Evolutionary conservation across 2,329 filamentous ascomycete species (phyloP), one percentile per base, ranked within the genome.

Genomic region (Aspergillus sergii): DNA sequence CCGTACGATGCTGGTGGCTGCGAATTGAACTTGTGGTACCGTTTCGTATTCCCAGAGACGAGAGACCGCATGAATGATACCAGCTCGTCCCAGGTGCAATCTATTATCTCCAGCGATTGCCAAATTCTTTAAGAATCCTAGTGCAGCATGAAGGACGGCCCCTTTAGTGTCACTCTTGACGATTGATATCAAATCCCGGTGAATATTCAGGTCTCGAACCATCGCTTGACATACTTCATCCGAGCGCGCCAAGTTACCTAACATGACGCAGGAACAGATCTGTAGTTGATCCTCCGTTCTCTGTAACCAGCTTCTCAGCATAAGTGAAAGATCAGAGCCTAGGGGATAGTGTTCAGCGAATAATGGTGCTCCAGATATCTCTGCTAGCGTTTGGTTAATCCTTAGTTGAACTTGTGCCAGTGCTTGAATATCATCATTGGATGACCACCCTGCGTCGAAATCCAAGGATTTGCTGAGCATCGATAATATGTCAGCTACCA

Each of bases 41-140:
- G 76, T 77, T 41, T 81, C 77, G 61, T 78, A 78, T 8, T 66
- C 71, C 76, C 80, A 80, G 53, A 81, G 65, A 23, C 69, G 72
- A 34, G 78, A 76, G 28, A 81, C 66, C 8, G 76, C 74, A 62
- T 75, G 71, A 34, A 82, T 73, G 21, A 78, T 73, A 16, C 76
- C 79, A 23, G 77, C 76, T 39, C 76, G 71, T 10, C 76, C 79
- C 26, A 83, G 69, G 50, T 66, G 64, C 39, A 71, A 61, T 56
- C 76, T 76, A 63, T 83, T 81, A n/a, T 78, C 71, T 45, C 74
- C 72, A 23, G 80, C 75, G 58, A 83, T 80, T 10, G 80, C 78
- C 11, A 84, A 71, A 60, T 84, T 84, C 62, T 83, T 83, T 46
- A 84, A 68, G 54, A 83, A 81, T 8, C 81, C 80, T 12, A 82